Evolutionary conservation across 495 filamentous ascomycete species (phyloP).

Genomic region (Echria macrotheca): DNA sequence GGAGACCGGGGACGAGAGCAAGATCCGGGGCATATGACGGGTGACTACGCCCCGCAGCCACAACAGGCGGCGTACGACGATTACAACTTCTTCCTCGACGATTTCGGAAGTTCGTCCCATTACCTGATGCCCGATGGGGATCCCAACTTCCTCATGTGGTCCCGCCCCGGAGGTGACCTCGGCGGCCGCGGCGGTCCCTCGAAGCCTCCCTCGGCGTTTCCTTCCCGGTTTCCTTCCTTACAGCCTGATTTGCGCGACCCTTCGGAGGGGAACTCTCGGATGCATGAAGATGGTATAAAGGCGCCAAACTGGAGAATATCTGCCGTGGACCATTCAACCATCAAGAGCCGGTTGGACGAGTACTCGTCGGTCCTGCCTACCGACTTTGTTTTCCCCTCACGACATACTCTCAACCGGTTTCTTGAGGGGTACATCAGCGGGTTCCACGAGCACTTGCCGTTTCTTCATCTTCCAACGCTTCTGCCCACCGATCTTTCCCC

Average conservation of each 20-base stretch:
- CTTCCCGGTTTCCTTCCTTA: conserved; percentile 62
- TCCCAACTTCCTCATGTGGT: conserved; percentile 40
- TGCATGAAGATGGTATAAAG: conserved; percentile 38
- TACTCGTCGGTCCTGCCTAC: conserved; percentile 62
- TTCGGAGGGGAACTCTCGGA: conserved; percentile 37
- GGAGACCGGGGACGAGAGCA: conserved; percentile 37
- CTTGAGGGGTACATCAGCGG: conserved; percentile 62
- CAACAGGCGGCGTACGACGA: conserved; percentile 37
- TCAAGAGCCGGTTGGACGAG: conserved; percentile 58
- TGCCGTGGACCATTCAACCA: conserved; percentile 55
- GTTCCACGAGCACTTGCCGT: conserved; percentile 64
- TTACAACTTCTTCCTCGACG: conserved; percentile 49
- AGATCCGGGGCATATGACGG: conserved; percentile 35
- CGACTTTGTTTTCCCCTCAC: conserved; percentile 59
- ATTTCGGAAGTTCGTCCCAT: conserved; percentile 43
- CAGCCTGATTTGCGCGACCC: conserved; percentile 59
- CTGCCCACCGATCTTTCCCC: conserved; percentile 47
- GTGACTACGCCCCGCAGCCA: conserved; percentile 34
- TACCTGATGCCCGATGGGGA: conserved; percentile 46
- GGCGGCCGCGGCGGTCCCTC: conserved; percentile 37
- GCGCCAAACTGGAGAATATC: conserved; percentile 61
- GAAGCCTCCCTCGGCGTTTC: conserved; percentile 58
- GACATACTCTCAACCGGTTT: conserved; percentile 59
- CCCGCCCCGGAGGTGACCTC: conserved; percentile 33
- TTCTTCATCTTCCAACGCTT: conserved; percentile 62